Evolutionary conservation across 2,329 filamentous ascomycete genomes (phyloP).

Genomic region (Microsporum canis): DNA sequence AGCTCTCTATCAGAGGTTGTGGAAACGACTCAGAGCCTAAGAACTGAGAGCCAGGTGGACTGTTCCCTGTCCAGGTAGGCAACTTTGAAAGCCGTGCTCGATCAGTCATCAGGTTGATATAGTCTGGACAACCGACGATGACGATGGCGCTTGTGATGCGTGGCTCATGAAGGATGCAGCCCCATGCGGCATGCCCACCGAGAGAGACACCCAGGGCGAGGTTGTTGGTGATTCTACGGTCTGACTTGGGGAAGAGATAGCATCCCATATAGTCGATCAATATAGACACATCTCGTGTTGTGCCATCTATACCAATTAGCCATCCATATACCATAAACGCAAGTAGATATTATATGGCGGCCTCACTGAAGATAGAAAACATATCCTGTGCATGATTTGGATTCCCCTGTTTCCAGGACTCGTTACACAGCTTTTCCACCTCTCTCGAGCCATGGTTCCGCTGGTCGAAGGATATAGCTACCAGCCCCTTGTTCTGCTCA

Average conservation of each 20-base stretch:
- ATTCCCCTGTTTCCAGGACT: slow-evolving; percentile 70
- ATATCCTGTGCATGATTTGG: slow-evolving; percentile 79
- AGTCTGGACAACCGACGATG: slow-evolving; percentile 85
- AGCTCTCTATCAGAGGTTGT: slow-evolving; percentile 49
- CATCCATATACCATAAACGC: slow-evolving; percentile 1
- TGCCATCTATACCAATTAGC: slow-evolving; percentile 41
- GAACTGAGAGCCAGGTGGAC: slow-evolving; percentile 51
- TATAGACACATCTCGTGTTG: slow-evolving; percentile 60
- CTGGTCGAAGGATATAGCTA: slow-evolving; percentile 82
- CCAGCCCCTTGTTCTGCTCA: slow-evolving; percentile 46
- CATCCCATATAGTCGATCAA: slow-evolving; percentile 68
- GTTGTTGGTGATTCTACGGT: slow-evolving; percentile 47
- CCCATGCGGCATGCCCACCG: slow-evolving; percentile 82
- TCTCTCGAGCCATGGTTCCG: slow-evolving; percentile 75
- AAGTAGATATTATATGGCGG: background rate
- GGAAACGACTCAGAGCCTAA: slow-evolving; percentile 72
- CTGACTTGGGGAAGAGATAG: slow-evolving; percentile 52
- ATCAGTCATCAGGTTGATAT: slow-evolving; percentile 64
- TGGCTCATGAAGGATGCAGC: slow-evolving; percentile 64
- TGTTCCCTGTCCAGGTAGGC: slow-evolving; percentile 45
- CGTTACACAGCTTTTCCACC: slow-evolving; percentile 57
- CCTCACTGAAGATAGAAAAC: slow-evolving; percentile 61
- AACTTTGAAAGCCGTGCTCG: slow-evolving; percentile 63
- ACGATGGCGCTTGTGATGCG: slow-evolving; percentile 67
- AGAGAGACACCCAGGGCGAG: slow-evolving; percentile 72